Base-by-base conservation (phyloP, 352 stramenopile genomes). In the Globisporangium cylindrosporum region DNA sequence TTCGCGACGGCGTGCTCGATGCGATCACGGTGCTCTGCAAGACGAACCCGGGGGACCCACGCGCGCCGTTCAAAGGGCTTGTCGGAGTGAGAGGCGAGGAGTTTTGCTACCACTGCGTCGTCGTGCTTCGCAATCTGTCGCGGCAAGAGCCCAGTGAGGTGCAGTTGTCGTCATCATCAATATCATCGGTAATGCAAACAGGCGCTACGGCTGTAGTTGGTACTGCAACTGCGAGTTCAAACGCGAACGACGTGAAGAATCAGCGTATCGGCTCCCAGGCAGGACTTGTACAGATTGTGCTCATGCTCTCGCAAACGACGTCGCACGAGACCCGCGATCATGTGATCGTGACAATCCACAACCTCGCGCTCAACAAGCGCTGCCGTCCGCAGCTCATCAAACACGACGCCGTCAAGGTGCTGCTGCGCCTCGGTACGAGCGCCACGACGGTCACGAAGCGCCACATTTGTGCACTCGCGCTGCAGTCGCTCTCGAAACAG, bases 361-460 rank as follows among this genome's bases (percentile, higher is more conserved):
- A 90, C 70, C 70, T 93, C 18, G 77, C 82, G 34, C 68, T 76
- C 27, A 72, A 87, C 63, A 73, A 71, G 29, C 83, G 80, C 29
- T 89, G 79, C 66, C 83, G 88, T 25, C 70, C 79, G 63, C 80
- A 92, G 29, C 63, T 95, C 29, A 81, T 93, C 71, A 88, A 89
- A 70, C 71, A 91, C 66, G 84, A 95, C 60, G 87, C 77, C n/a
- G 82, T 93, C n/a, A 91, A 90, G 63, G 76, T 79, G 41, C 70
- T 93, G 18, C 66, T 93, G 18, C 73, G 75, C 1, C 74, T 93
- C 20, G 81, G 74, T 1, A 81, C 75, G 14, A 84, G 38, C 32
- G 73, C 81, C 2, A 66, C 73, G 34, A 74, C 76, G 1, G 63
- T 74, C 6, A 77, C 86, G 56, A 86, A 90, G 76, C 79, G 84